A percentile compares a stretch with the other conserved stretches of the same genome.
These are phyloP conservation scores for Polyporus arcularius DNA, from an alignment of 768 basidiomycete species.

Conservation along the genomic window DNA sequence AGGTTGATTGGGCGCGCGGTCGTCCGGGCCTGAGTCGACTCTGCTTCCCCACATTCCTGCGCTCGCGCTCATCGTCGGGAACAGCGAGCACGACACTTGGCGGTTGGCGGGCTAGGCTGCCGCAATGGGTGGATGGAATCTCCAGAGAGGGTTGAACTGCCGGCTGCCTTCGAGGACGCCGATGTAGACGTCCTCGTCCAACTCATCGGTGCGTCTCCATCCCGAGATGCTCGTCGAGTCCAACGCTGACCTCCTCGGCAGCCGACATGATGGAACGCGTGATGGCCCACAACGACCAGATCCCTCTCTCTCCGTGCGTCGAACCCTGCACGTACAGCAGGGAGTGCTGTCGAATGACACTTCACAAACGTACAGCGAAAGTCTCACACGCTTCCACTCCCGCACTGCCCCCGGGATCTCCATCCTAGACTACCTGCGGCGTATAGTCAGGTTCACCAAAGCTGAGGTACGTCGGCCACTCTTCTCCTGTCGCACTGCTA, in stretches of 20 bases:
- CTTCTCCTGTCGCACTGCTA: conserved; percentile 1
- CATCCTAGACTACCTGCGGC: conserved; percentile 89
- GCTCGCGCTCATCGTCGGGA: conserved; percentile 15
- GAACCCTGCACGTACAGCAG: conserved; percentile 25
- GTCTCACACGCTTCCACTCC: conserved; percentile 95
- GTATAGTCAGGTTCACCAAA: conserved; percentile 94
- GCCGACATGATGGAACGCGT: conserved; percentile 96
- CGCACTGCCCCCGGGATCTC: conserved; percentile 85
- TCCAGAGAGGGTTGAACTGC: conserved; percentile 75
- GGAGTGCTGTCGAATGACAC: conserved; percentile 17
- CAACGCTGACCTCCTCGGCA: conserved; percentile 31
- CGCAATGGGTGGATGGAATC: conserved; percentile 88
- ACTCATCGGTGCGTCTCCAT: conserved; percentile 71
- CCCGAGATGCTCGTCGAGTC: not conserved
- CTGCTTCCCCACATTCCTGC: conserved; percentile 7
- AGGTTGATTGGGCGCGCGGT: conserved; percentile 8
- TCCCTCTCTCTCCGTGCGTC: conserved; percentile 79
- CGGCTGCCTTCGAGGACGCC: conserved; percentile 82
- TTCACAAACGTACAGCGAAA: conserved; percentile 56
- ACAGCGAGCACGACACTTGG: conserved; percentile 12
- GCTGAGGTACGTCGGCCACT: conserved; percentile 68
- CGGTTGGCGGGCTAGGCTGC: conserved; percentile 26
- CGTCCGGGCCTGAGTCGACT: not conserved
- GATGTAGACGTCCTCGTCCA: conserved; percentile 81
- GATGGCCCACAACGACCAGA: conserved; percentile 94